These are phyloP conservation scores for Phytopythium vexans DNA, from an alignment of 352 stramenopile genomes.

Conservation along the genomic window DNA sequence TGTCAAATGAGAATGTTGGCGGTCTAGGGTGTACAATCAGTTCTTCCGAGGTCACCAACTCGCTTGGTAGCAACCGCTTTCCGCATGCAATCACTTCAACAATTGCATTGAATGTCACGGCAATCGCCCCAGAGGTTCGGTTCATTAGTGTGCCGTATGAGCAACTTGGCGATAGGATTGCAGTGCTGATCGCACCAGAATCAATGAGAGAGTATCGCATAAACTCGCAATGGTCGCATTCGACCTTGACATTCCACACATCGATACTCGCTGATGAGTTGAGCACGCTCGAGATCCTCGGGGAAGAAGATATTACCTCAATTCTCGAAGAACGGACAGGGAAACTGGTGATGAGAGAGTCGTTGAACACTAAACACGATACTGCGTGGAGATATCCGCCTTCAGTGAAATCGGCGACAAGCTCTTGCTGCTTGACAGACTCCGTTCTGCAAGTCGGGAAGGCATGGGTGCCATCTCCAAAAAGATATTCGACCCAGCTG, in stretches of 20 bases:
- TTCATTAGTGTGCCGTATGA: slow-evolving; percentile 26
- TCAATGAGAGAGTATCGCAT: slow-evolving; percentile 35
- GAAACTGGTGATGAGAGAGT: slow-evolving; percentile 42
- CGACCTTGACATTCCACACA: slow-evolving; percentile 30
- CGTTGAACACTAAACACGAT: slow-evolving; percentile 33
- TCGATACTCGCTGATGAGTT: slow-evolving; percentile 28
- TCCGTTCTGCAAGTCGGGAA: slow-evolving; percentile 38
- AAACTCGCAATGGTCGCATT: slow-evolving; percentile 36
- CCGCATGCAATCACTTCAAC: slow-evolving; percentile 49
- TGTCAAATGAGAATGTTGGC: slow-evolving; percentile 30
- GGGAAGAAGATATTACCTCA: slow-evolving; percentile 35
- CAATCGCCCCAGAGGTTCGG: slow-evolving; percentile 9
- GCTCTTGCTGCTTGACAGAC: slow-evolving; percentile 7
- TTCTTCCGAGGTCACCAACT: slow-evolving; percentile 15
- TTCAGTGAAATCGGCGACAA: slow-evolving; percentile 13
- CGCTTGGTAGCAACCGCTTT: slow-evolving; percentile 24
- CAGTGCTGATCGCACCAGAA: not conserved
- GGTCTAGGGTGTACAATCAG: slow-evolving; percentile 32
- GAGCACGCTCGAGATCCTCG: slow-evolving; percentile 26
- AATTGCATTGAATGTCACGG: slow-evolving; percentile 31
- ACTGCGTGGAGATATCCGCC: slow-evolving; percentile 59
- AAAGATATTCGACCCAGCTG: slow-evolving; percentile 41
- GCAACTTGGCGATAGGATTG: slow-evolving; percentile 31
- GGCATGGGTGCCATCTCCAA: slow-evolving; percentile 54
- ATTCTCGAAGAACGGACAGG: slow-evolving; percentile 36